Conservation (phyloP, 2,329 filamentous ascomycete genomes). For the Penicillium sp. region DNA sequence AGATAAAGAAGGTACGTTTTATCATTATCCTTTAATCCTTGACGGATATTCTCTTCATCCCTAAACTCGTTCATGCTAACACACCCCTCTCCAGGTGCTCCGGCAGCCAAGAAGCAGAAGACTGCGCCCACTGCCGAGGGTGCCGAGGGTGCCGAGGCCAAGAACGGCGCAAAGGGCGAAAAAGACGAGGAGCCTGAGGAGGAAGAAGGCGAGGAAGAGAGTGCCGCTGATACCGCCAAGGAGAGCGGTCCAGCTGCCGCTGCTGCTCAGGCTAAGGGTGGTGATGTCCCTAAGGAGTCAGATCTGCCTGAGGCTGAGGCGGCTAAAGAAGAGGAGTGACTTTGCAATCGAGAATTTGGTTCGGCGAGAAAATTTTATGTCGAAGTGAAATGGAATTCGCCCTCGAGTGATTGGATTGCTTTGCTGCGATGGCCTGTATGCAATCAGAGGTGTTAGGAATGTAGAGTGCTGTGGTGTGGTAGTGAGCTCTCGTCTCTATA, state of each 20-base stretch:
- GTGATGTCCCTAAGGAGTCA: constrained; percentile 28
- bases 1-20: constrained; percentile 19
- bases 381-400: background rate
- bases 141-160: constrained; percentile 17
- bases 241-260: constrained; percentile 32
- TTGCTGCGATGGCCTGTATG: background rate
- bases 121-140: constrained; percentile 24
- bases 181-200: constrained; percentile 16
- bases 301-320: constrained; percentile 32
- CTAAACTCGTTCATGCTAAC: background rate
- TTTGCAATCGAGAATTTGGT: background rate
- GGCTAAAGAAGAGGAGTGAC: constrained; percentile 22
- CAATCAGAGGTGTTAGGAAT: background rate
- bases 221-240: constrained; percentile 30
- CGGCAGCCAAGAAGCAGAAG: constrained; percentile 34
- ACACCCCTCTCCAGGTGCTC: constrained; percentile 18
- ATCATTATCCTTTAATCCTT: background rate
- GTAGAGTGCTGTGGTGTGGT: background rate
- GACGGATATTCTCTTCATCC: background rate
- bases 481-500: background rate
- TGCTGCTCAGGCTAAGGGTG: constrained; percentile 35
- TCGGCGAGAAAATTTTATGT: background rate
- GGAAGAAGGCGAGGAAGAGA: constrained; percentile 25
- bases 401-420: background rate
- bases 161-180: constrained; percentile 23